Percentiles rank a stretch among this genome's conserved stretches.
These are phyloP conservation scores for Calocybe gambosa DNA, from an alignment of 1,284 basidiomycete genomes.

Conservation along the genomic window DNA sequence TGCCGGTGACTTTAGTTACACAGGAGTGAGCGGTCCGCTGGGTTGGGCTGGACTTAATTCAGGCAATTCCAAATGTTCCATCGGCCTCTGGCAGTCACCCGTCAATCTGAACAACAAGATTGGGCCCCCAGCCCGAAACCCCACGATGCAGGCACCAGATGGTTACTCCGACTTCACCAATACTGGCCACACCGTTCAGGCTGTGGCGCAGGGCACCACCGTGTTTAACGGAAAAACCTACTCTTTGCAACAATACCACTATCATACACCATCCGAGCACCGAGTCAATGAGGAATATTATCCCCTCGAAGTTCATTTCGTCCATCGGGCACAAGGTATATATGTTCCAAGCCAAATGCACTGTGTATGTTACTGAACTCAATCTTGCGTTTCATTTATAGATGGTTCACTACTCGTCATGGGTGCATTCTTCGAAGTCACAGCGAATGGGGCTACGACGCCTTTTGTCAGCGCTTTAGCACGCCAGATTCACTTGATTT, in stretches of 20 bases:
- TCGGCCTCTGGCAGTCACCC: conserved; percentile 7
- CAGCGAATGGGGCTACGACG: not conserved
- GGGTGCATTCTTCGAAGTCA: not conserved
- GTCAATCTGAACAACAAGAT: conserved; percentile 6
- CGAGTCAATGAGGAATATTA: conserved; percentile 6
- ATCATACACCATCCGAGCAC: conserved; percentile 14
- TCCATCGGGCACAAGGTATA: conserved; percentile 4
- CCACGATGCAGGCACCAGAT: conserved; percentile 1
- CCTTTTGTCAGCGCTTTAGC: not conserved
- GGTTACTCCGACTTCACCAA: conserved; percentile 4
- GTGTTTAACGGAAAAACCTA: conserved; percentile 3
- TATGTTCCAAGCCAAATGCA: no score
- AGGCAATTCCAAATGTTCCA: conserved; percentile 3
- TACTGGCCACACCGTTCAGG: conserved; percentile 9
- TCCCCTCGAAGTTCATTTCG: conserved; percentile 13
- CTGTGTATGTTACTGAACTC: not conserved
- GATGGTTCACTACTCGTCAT: not conserved
- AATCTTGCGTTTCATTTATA: not conserved
- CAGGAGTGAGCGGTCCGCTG: conserved; percentile 8
- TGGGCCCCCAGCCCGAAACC: not conserved
- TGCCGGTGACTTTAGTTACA: conserved; percentile 4
- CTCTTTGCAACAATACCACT: conserved; percentile 10
- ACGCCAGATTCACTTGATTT: not conserved
- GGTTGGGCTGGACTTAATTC: conserved; percentile 9
- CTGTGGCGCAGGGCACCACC: conserved; percentile 2